Conservation (phyloP, 2,329 filamentous ascomycete genomes). For the Fusarium multiceps region DNA sequence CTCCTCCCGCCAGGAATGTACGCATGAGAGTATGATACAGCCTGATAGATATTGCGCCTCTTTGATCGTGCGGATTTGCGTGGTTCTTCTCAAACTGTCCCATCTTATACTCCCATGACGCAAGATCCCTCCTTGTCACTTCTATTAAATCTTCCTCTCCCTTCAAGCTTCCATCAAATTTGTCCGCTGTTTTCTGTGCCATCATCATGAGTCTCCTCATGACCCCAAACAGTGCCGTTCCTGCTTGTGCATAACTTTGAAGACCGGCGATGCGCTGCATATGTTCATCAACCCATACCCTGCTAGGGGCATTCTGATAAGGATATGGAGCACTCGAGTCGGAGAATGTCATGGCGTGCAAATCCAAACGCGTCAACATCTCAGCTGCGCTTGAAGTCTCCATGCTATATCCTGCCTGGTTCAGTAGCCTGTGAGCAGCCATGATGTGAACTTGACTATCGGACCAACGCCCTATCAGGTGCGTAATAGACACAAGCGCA, state of each 20-base stretch:
- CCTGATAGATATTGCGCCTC: conserved; percentile 38
- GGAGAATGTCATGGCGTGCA: conserved; percentile 51
- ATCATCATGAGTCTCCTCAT: conserved; percentile 39
- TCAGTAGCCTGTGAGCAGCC: conserved; percentile 46
- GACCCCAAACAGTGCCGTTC: conserved; percentile 36
- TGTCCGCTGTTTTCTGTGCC: conserved; percentile 7
- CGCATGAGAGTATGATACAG: conserved; percentile 48
- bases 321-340: conserved; percentile 49
- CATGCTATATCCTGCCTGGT: conserved; percentile 21
- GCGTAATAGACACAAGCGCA: conserved; percentile 48
- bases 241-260: conserved; percentile 41
- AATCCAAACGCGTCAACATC: conserved; percentile 48
- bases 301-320: conserved; percentile 28
- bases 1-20: conserved; percentile 28
- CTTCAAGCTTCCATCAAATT: neutral
- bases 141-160: neutral
- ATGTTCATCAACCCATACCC: conserved; percentile 23
- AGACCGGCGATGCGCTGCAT: conserved; percentile 20
- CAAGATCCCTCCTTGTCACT: conserved; percentile 22
- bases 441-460: conserved; percentile 50
- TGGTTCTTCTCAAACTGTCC: conserved; percentile 35
- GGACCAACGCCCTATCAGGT: conserved; percentile 47
- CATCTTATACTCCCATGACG: conserved; percentile 43
- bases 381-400: conserved; percentile 37
- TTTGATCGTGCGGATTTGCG: conserved; percentile 13